Base-by-base conservation (phyloP, 495 filamentous ascomycete genomes). In the Aspergillus nidulans region DNA sequence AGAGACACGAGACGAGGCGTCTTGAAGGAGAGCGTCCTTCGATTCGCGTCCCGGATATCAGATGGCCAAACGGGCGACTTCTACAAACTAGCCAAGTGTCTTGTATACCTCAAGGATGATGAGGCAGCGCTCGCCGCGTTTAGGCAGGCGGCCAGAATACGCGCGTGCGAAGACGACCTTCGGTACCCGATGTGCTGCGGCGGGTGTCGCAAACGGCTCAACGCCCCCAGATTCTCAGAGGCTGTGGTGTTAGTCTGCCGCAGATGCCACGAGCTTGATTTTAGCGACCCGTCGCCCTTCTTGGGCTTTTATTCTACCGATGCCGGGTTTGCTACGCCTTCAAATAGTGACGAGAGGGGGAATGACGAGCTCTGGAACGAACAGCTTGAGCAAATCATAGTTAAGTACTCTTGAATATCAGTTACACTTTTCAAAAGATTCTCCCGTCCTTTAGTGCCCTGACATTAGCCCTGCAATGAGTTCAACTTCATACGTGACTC, bases 11-110 rank as follows among this genome's bases (percentile, higher is more conserved):
- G 18, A n/a, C 3, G 10, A 2, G 16, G 7, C 16, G 23, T 13
- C 1, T 10, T 49, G 24, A 49, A 49, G 15, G 18, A 34, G 0
- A 49, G 28, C 28, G 28, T 36, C 1, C 16, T 30, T 13, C 45
- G 28, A 8, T 49, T 34, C 28, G 45, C 45, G 23, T 10, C 28
- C 1, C 8, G 25, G 7, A 23, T 36, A 15, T n/a, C 32, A 13
- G 15, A 21, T 6, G 25, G 28, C 13, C 26, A 36, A 19, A 49
- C 28, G 4, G 45, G 18, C 18, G 25, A 49, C 18, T 15, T 34
- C 18, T 49, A 49, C 28, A 49, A 49, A 28, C 45, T 49, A 16
- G 45, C 45, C 18, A 49, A 49, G 12, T 49, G 45, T 12, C 45
- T 49, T 3, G 45, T 49, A 7, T 49, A 49, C 8, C 28, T 49